Evolutionary conservation across 23 red algal genomes (phyloP), one percentile per base, ranked within the genome.

Genomic region (Chondrus crispus): DNA sequence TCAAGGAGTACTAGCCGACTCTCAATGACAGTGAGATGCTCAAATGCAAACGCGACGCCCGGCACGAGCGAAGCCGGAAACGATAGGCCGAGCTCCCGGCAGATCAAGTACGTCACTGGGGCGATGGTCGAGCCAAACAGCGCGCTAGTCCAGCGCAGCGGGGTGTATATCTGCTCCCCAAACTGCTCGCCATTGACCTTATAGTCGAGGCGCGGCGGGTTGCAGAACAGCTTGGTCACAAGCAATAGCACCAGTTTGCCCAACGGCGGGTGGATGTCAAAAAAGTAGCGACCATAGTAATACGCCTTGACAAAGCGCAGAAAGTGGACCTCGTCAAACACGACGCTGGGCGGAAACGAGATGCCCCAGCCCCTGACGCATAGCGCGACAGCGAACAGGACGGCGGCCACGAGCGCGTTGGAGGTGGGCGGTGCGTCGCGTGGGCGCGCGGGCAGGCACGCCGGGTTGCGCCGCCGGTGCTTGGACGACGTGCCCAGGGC

Each of bases 251-350:
- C 33, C 9, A 99, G 94, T 91, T 99, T 99, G 19, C 93, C 97
- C 2, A 99, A 78, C 77, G 97, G 97, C 14, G 97, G 97, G 62
- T 99, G 97, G 47, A 99, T 99, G 63, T 99, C 97, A 90, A 99
- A 99, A 86, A 95, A 96, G 77, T 96, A 96, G 51, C 75, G 62
- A 30, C 96, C 87, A 52, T 87, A 82, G 70, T 90, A 95, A 69
- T 98, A 98, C 1, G 71, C 87, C 7, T 46, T 52, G 22, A 62
- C 80, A 22, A 90, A 90, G 26, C 73, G 46, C 3, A 90, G 85
- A 95, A 98, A 98, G 53, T 98, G 96, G 32, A 98, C 80, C 68
- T 98, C 96, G 69, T 98, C 96, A 63, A 98, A 98, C 14, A 98
- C 96, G 41, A 98, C 96, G 49, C 85, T 60, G 28, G 87, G 38